phyloP scores from a whole-genome alignment of 2,329 filamentous ascomycete species.

The Trichophyton rubrum region DNA sequence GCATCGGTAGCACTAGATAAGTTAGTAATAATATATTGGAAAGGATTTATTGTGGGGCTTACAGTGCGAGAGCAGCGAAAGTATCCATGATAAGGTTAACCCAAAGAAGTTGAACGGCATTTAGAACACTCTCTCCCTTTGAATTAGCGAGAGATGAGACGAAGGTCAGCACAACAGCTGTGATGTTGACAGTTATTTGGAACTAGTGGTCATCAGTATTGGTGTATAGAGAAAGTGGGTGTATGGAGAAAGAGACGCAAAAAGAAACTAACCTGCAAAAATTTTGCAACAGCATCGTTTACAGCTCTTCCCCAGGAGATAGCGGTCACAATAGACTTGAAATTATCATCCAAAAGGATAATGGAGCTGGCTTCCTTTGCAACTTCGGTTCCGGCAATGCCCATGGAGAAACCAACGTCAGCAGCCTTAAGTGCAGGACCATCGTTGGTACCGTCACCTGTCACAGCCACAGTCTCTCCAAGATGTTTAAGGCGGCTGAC shows the following conservation, averaged over 20 bases:
- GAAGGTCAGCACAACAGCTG: slow-evolving; percentile 76
- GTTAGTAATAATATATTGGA: neutral
- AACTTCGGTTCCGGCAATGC: slow-evolving; percentile 53
- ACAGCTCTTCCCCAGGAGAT: slow-evolving; percentile 57
- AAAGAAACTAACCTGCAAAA: slow-evolving; percentile 38
- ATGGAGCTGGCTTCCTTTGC: slow-evolving; percentile 58
- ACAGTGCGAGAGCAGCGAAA: slow-evolving; percentile 71
- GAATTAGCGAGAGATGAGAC: slow-evolving; percentile 66
- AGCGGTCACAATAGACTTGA: slow-evolving; percentile 52
- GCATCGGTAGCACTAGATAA: slow-evolving; percentile 58
- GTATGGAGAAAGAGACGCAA: neutral
- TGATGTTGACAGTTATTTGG: slow-evolving; percentile 73
- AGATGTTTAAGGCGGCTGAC: slow-evolving; percentile 50
- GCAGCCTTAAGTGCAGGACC: slow-evolving; percentile 53
- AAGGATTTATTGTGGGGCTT: slow-evolving; percentile 8
- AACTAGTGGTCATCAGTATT: slow-evolving; percentile 21
- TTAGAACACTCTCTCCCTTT: slow-evolving; percentile 62
- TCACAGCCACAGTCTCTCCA: slow-evolving; percentile 50
- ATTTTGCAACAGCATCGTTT: slow-evolving; percentile 56
- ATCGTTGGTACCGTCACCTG: slow-evolving; percentile 56
- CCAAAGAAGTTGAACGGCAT: slow-evolving; percentile 85
- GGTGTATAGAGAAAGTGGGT: neutral
- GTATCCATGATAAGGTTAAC: slow-evolving; percentile 98
- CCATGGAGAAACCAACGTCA: slow-evolving; percentile 58
- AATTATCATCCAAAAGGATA: slow-evolving; percentile 56